A percentile compares a stretch with the other conserved stretches of the same genome.
These are phyloP conservation scores for Lonicera japonica DNA, from an alignment of 129 eudicot species.

Conservation along the genomic window DNA sequence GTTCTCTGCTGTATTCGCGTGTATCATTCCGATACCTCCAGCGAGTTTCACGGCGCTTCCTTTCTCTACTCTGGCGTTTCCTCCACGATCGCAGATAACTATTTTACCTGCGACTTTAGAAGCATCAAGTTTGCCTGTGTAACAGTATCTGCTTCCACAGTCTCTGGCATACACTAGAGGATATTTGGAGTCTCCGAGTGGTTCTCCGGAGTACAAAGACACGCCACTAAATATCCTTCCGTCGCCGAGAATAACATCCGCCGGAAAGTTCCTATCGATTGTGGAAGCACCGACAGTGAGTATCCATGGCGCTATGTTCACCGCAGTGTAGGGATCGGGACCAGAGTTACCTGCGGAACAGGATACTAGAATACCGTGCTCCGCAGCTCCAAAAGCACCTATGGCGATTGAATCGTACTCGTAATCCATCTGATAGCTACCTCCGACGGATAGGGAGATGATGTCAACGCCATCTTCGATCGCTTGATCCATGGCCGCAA, in stretches of 20 bases:
- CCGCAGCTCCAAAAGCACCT: conserved; percentile 73
- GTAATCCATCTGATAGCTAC: conserved; percentile 65
- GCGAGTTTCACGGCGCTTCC: conserved; percentile 82
- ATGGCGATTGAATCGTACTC: conserved; percentile 80
- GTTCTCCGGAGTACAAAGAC: conserved; percentile 68
- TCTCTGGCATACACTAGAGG: conserved; percentile 57
- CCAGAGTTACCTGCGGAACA: conserved; percentile 96
- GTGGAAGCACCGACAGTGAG: conserved; percentile 94
- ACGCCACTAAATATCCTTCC: conserved; percentile 74
- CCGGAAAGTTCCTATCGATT: conserved; percentile 87
- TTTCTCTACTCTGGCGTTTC: conserved; percentile 84
- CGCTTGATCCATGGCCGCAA: conserved; percentile 92
- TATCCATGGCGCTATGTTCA: conserved; percentile 92
- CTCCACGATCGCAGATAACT: conserved; percentile 94
- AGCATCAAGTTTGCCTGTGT: conserved; percentile 44
- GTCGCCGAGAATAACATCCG: conserved; percentile 74
- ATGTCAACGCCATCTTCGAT: conserved; percentile 71
- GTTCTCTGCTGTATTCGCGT: conserved; percentile 63
- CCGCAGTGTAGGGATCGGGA: conserved; percentile 68
- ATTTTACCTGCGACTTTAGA: conserved; percentile 65
- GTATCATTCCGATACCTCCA: conserved; percentile 85
- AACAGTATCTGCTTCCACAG: conserved; percentile 70
- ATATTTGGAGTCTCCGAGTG: conserved; percentile 36
- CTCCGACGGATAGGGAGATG: conserved; percentile 83
- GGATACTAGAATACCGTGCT: conserved; percentile 66